Evolutionary conservation across 176 grass and related monocot genomes (phyloP), one percentile per base, ranked within the genome.

Genomic region (Areca catechu): DNA sequence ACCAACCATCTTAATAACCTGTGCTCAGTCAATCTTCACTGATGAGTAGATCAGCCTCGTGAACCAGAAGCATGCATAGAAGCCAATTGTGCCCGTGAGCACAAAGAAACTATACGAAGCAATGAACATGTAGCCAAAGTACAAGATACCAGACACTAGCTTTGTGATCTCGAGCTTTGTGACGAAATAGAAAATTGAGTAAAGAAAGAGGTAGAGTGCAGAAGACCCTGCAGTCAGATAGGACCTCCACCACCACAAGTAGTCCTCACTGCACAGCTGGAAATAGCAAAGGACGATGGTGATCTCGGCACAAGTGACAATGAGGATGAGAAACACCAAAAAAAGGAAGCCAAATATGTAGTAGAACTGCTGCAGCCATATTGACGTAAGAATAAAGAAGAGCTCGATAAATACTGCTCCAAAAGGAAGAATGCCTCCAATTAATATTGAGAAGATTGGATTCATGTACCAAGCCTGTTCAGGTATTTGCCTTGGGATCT

Each of bases 271-370:
- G 84, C 89, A 95, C 23, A 95, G 71, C 75, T 95, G 84, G 77
- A 95, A 95, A 74, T 95, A 95, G 80, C 89, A 95, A 16, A 95
- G 77, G 28, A 95, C 89, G 48, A 95, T 85, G 3, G 89, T 87
- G 66, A 95, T 95, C 89, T 95, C 89, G 9, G 84, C 89, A 37
- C 84, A 95, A 53, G 89, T 95, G 18, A 95, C 77, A 1, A 95
- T 63, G 7, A 95, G 89, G 48, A 95, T 95, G 48, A 95, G 50
- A 74, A 95, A 95, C 28, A 95, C 89, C 0, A 95, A 77, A 68
- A 95, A 95, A 58, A 95, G 89, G 75, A 95, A 95, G 19, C 89
- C 89, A 51, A 95, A 95, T 58, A 89, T 95, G 77, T 95, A 95
- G 78, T 95, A 95, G 60, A 95, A 95, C 60, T 95, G 89, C 24